Evolutionary conservation across 2,329 filamentous ascomycete species (phyloP).

Genomic region (Aspergillus phoenicis): DNA sequence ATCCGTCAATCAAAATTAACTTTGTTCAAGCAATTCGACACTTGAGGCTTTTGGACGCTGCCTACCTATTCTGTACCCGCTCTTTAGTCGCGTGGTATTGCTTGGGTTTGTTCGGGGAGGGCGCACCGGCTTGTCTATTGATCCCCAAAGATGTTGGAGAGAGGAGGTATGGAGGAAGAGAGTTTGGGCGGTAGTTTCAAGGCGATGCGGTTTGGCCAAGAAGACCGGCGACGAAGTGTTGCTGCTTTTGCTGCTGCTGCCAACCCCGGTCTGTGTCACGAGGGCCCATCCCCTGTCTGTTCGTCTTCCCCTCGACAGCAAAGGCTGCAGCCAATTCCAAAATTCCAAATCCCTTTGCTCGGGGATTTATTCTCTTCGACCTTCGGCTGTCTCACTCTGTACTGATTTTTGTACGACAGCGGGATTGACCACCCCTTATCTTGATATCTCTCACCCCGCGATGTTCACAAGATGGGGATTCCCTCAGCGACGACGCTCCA

Average conservation of each 20-base stretch:
- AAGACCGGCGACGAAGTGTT: not conserved
- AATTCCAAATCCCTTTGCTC: not conserved
- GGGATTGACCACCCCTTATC: slow-evolving; percentile 2
- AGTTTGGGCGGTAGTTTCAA: not conserved
- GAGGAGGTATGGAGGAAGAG: not conserved
- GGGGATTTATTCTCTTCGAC: slow-evolving; percentile 8
- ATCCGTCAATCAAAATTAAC: slow-evolving; percentile 5
- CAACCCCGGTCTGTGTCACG: slow-evolving; percentile 9
- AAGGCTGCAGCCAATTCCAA: slow-evolving; percentile 10
- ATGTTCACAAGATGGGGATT: not conserved
- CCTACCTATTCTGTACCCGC: not conserved
- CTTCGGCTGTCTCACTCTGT: not conserved
- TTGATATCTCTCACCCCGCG: not conserved
- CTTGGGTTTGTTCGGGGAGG: not conserved
- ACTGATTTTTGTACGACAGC: slow-evolving; percentile 6
- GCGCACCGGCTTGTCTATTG: not conserved
- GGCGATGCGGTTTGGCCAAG: not conserved
- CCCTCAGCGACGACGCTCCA: not conserved
- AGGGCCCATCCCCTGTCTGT: slow-evolving; percentile 9
- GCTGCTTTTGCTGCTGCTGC: slow-evolving; percentile 1
- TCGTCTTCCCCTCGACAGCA: slow-evolving; percentile 4
- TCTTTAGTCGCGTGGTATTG: not conserved
- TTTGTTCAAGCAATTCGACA: slow-evolving; percentile 5
- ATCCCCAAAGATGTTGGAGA: not conserved
- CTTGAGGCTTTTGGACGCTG: not conserved